A percentile compares a stretch with the other conserved stretches of the same genome.
phyloP scores from a whole-genome alignment of 202 grass and related monocot species.

The Panicum virgatum region DNA sequence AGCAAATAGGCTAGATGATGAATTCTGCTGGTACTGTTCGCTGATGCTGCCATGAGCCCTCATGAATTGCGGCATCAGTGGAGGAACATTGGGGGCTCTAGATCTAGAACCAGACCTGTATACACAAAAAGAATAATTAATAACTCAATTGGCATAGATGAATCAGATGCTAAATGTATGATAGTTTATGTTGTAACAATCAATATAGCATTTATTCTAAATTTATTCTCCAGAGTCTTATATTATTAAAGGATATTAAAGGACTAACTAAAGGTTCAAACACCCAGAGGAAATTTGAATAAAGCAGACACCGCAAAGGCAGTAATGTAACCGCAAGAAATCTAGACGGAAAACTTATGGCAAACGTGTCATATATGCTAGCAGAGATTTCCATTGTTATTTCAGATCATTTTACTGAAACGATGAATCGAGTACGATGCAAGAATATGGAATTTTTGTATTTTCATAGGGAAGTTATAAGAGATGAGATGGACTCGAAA shows the following conservation, averaged over 20 bases:
- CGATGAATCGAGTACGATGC: neutral
- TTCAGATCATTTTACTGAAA: conserved; percentile 26
- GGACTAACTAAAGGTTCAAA: conserved; percentile 12
- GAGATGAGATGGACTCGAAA: conserved; percentile 16
- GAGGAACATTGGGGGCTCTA: conserved; percentile 67
- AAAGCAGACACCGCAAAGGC: neutral
- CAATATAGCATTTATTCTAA: neutral
- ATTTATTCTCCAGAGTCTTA: neutral
- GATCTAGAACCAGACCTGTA: conserved; percentile 71
- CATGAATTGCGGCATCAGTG: conserved; percentile 64
- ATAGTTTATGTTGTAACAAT: conserved; percentile 1
- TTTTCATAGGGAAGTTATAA: neutral
- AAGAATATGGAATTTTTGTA: neutral
- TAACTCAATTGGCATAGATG: neutral
- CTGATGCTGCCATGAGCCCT: conserved; percentile 63
- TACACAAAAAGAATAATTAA: neutral
- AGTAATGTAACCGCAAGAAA: conserved; percentile 20
- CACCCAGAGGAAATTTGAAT: neutral
- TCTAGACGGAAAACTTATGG: neutral
- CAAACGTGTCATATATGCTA: conserved; percentile 10
- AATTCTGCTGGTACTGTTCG: conserved; percentile 56
- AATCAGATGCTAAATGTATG: neutral
- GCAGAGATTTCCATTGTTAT: neutral
- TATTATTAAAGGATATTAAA: no score
- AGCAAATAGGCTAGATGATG: conserved; percentile 58